These are phyloP conservation scores for Solanum okadae DNA, from an alignment of 257 asterid species.

Conservation along the genomic window DNA sequence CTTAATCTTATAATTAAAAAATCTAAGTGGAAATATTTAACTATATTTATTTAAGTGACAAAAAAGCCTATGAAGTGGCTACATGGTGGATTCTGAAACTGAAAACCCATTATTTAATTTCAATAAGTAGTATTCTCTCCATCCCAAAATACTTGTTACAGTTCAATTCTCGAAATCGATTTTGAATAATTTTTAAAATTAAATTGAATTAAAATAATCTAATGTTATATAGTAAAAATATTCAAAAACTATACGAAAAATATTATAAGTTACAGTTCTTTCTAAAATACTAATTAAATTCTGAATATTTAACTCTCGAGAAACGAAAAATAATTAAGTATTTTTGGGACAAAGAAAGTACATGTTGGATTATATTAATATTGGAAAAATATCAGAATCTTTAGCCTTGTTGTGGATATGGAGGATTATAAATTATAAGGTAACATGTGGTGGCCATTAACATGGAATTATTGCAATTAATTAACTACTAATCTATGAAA, in stretches of 20 bases:
- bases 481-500: not conserved
- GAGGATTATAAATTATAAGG: not conserved
- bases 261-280: not conserved
- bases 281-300: not conserved
- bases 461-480: conserved; percentile 2
- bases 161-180: not conserved
- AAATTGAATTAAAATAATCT: not conserved
- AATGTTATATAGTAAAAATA: not conserved
- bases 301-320: not conserved
- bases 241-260: not conserved
- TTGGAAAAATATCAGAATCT: not conserved
- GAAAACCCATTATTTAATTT: not conserved
- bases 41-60: not conserved
- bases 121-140: not conserved
- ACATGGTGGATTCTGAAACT: conserved; percentile 2
- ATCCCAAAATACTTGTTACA: not conserved
- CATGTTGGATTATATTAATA: not conserved
- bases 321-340: not conserved
- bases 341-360: not conserved
- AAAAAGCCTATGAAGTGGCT: not conserved
- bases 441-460: conserved; percentile 19
- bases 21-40: not conserved
- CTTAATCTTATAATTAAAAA: not conserved
- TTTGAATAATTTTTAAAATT: not conserved
- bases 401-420: conserved; percentile 1